Conservation (phyloP, 441 rosid species). For the Gossypium davidsonii region DNA sequence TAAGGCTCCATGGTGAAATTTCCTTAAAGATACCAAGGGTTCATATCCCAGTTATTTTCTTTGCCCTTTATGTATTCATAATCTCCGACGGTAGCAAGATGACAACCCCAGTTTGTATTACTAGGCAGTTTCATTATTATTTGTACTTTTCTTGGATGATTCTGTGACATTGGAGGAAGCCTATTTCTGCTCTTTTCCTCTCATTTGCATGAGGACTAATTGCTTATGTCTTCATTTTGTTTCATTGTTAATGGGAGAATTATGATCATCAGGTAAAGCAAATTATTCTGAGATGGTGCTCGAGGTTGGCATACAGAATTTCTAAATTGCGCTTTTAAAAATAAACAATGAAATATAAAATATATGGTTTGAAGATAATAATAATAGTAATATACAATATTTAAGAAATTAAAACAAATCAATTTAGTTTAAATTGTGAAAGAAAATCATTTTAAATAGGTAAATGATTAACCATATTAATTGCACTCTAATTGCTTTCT, state of each 20-base stretch:
- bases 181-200: not conserved
- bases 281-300: not conserved
- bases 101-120: slow-evolving; percentile 1
- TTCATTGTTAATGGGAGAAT: not conserved
- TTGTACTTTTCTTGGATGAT: not conserved
- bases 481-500: no score
- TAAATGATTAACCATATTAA: no score
- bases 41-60: not conserved
- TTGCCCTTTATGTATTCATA: not conserved
- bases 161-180: not conserved
- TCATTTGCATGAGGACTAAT: not conserved
- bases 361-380: no score
- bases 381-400: no score
- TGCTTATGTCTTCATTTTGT: not conserved
- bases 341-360: no score
- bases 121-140: not conserved
- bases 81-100: not conserved
- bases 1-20: slow-evolving; percentile 48
- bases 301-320: not conserved
- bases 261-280: not conserved
- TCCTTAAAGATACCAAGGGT: not conserved
- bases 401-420: no score
- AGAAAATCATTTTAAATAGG: no score
- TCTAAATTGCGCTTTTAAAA: no score
- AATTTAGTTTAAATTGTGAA: no score